phyloP scores from a whole-genome alignment of 2,329 filamentous ascomycete species.

The Pseudomassariella vexata region DNA sequence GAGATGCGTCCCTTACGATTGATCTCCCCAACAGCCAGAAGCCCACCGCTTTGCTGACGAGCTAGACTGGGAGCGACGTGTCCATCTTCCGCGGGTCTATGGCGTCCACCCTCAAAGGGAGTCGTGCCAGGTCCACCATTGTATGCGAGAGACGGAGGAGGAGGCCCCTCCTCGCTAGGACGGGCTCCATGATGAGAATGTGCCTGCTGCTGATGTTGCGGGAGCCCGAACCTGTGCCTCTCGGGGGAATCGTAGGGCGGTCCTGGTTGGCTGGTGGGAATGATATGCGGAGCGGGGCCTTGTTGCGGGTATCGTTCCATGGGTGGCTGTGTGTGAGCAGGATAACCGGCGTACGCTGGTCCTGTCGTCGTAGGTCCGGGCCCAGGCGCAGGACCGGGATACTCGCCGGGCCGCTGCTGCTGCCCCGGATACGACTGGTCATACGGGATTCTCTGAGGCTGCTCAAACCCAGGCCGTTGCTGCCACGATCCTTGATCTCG shows the following conservation, averaged over 20 bases:
- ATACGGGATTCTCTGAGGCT: constrained; percentile 30
- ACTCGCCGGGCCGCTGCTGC: too few species aligned
- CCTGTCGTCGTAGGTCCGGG: constrained; percentile 42
- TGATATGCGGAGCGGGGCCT: constrained; percentile 25
- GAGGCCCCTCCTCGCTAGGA: constrained; percentile 40
- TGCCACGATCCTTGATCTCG: constrained; percentile 28
- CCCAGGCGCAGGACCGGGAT: constrained; percentile 26
- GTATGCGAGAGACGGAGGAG: constrained; percentile 46
- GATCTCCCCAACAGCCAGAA: constrained; percentile 75
- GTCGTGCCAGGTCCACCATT: constrained; percentile 34
- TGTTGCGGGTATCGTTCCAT: constrained; percentile 33
- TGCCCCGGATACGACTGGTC: constrained; percentile 36
- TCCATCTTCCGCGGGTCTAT: constrained; percentile 44
- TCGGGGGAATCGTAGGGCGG: constrained; percentile 44
- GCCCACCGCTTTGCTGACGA: constrained; percentile 56
- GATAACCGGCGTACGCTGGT: constrained; percentile 31
- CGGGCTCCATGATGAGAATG: constrained; percentile 32
- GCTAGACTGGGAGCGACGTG: constrained; percentile 41
- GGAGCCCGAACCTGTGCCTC: constrained; percentile 36
- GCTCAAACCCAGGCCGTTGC: constrained; percentile 34
- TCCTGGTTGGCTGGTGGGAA: constrained; percentile 19
- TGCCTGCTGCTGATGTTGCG: constrained; percentile 25
- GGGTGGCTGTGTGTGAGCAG: constrained; percentile 28
- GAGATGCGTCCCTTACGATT: constrained; percentile 80
- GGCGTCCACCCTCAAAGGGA: constrained; percentile 36